Evolutionary conservation across 129 eudicot genomes (phyloP).

Genomic region (Deinandra increscens): DNA sequence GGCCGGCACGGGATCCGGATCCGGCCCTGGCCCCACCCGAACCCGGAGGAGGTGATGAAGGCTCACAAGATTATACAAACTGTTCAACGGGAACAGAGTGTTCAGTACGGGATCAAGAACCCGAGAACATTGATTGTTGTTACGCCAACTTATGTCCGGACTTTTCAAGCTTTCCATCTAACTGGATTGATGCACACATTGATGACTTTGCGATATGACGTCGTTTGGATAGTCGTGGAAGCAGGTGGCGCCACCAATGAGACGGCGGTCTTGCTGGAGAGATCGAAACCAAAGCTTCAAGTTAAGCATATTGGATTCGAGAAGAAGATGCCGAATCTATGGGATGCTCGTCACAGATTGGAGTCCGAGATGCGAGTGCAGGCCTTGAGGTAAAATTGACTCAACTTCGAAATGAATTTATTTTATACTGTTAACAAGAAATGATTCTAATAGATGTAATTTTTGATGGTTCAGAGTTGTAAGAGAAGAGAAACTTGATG

Average conservation of each 20-base stretch:
- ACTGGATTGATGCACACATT: constrained; percentile 91
- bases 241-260: constrained; percentile 84
- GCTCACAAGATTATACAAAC: constrained; percentile 79
- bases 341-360: constrained; percentile 74
- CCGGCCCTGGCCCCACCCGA: constrained; percentile 97
- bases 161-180: constrained; percentile 83
- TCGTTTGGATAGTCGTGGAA: constrained; percentile 86
- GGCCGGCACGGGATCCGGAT: constrained; percentile 91
- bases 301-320: constrained; percentile 64
- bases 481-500: constrained; percentile 73
- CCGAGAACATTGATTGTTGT: constrained; percentile 69
- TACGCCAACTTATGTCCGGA: constrained; percentile 92
- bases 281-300: constrained; percentile 45
- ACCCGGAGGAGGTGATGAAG: constrained; percentile 73
- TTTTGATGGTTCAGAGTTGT: constrained; percentile 48
- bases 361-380: constrained; percentile 72
- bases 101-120: constrained; percentile 67
- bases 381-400: constrained; percentile 59
- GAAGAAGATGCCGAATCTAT: constrained; percentile 59
- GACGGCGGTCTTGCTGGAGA: constrained; percentile 57
- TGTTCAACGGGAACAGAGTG: constrained; percentile 83
- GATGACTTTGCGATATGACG: constrained; percentile 77
- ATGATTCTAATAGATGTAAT: constrained; percentile 11
- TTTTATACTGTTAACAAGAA: background rate
- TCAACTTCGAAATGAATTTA: background rate